These are phyloP conservation scores for Schizophyllum commune DNA, from an alignment of 1,284 basidiomycete species.

Conservation along the genomic window DNA sequence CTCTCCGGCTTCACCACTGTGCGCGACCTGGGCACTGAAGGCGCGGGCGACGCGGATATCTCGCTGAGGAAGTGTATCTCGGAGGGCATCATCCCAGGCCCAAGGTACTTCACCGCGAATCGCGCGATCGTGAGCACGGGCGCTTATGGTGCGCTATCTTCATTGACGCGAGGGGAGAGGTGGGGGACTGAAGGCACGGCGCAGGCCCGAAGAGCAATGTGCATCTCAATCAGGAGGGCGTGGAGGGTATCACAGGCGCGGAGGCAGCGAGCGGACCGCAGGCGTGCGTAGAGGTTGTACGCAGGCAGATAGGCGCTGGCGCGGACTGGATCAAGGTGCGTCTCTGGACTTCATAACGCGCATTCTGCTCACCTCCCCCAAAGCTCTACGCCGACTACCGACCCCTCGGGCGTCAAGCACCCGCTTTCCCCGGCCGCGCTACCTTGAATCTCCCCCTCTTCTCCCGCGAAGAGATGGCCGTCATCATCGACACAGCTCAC, in stretches of 20 bases:
- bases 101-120: constrained; percentile 57
- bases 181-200: neutral
- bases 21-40: constrained; percentile 61
- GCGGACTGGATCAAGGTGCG: constrained; percentile 56
- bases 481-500: constrained; percentile 46
- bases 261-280: constrained; percentile 52
- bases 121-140: constrained; percentile 57
- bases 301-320: constrained; percentile 59
- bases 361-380: too few species aligned
- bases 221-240: constrained; percentile 38
- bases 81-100: constrained; percentile 48
- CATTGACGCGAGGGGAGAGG: constrained; percentile 18
- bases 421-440: constrained; percentile 30
- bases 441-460: constrained; percentile 36
- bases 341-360: constrained; percentile 25
- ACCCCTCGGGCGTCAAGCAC: constrained; percentile 33
- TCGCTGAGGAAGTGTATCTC: constrained; percentile 51
- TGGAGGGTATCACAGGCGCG: constrained; percentile 50
- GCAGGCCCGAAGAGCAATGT: constrained; percentile 49
- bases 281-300: constrained; percentile 47
- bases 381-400: constrained; percentile 40
- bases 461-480: constrained; percentile 36
- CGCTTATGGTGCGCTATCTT: constrained; percentile 40
- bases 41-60: constrained; percentile 57
- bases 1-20: constrained; percentile 63